phyloP scores from a whole-genome alignment of 2,329 filamentous ascomycete species.

The Pleurostoma richardsiae region DNA sequence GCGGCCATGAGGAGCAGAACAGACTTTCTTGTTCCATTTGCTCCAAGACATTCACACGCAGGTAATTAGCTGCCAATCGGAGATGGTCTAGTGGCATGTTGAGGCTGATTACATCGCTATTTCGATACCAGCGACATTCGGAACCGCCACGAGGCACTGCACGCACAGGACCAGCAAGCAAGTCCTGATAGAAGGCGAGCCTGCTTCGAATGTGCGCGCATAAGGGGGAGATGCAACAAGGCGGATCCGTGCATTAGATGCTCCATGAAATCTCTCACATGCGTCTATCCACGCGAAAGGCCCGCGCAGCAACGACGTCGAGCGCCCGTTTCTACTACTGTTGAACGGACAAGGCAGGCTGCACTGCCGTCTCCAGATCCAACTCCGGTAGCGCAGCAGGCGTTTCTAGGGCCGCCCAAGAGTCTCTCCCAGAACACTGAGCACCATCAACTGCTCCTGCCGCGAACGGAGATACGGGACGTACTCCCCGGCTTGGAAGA shows the following conservation, averaged over 20 bases:
- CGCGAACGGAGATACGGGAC: neutral
- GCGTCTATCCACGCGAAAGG: slow-evolving; percentile 13
- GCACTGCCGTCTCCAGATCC: neutral
- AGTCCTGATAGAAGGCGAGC: slow-evolving; percentile 17
- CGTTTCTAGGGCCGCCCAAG: neutral
- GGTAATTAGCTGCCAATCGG: slow-evolving; percentile 11
- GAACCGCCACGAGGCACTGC: slow-evolving; percentile 10
- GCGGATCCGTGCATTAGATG: slow-evolving; percentile 20
- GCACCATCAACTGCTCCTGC: neutral
- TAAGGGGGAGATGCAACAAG: slow-evolving; percentile 19
- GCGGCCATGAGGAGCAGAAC: slow-evolving; percentile 17
- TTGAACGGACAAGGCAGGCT: neutral
- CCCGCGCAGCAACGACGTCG: no score
- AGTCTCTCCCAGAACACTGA: neutral
- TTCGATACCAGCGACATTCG: neutral
- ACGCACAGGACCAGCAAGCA: slow-evolving; percentile 11
- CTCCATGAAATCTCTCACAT: slow-evolving; percentile 15
- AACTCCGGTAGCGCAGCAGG: neutral
- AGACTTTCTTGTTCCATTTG: slow-evolving; percentile 19
- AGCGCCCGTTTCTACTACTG: no score
- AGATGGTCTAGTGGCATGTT: neutral
- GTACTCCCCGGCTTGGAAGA: no score
- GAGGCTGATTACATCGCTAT: neutral
- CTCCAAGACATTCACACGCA: slow-evolving; percentile 21
- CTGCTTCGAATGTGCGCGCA: slow-evolving; percentile 19